Evolutionary conservation across 2,329 filamentous ascomycete species (phyloP), one percentile per base, ranked within the genome.

Genomic region (Pseudogymnoascus sp.): DNA sequence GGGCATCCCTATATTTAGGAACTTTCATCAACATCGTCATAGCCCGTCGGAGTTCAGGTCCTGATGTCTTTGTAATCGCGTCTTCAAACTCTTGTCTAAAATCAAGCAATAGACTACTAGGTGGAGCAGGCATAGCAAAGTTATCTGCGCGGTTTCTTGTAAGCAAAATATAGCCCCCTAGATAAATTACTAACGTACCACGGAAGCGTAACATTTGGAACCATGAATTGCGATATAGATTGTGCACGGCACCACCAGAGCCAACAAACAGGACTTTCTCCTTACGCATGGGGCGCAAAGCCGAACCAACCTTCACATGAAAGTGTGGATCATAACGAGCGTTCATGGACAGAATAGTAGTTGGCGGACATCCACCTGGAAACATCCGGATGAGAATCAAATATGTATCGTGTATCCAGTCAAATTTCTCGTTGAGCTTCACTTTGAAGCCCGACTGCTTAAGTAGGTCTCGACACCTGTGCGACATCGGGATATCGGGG

Each of bases 401-500:
- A 70, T 84, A 89, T 0, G 84, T 87, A 73, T 89, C 86, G 76
- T 89, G 85, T 71, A 89, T 88, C 86, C 85, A 89, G 69, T 88
- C 83, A 67, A 89, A 89, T 0, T 70, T 76, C 0, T 78, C 70
- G 70, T 88, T 84, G 1, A 73, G 75, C 1, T 71, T 68, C 1
- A 79, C 82, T 31, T 82, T 76, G 74, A 88, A 83, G n/a, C 85
- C 85, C 1, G 79, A 78, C 2, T 72, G 69, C 4, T 73, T 66
- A 2, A 89, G 78, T 63, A 83, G 74, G 1, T 73, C 68, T 60
- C 85, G 78, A 69, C 81, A 82, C 6, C 75, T 74, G 19, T 80
- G 72, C 0, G 78, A 79, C 1, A 78, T 83, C 4, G 73, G 69
- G 1, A 87, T 75, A 72, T 89, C 85, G 0, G 86, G 80, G 43